A percentile compares a stretch with the other conserved stretches of the same genome.
These are phyloP conservation scores for Malus sylvestris DNA, from an alignment of 306 rosid species.

Conservation along the genomic window DNA sequence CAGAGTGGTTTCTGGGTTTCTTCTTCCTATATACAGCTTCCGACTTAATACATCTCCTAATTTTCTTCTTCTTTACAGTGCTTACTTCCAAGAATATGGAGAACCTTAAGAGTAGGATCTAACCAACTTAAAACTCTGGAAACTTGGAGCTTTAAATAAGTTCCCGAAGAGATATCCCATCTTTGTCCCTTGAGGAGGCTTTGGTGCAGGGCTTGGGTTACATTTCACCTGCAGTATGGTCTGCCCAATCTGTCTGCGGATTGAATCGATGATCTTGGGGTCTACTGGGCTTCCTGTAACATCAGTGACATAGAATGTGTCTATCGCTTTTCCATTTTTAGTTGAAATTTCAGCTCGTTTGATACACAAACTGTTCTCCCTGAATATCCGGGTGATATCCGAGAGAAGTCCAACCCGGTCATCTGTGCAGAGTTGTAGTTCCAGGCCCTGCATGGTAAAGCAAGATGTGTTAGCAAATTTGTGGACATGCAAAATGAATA, in stretches of 20 bases:
- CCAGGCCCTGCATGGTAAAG: constrained; percentile 65
- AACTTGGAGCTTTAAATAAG: constrained; percentile 64
- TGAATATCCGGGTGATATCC: constrained; percentile 81
- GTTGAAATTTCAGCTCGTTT: constrained; percentile 94
- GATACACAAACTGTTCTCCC: constrained; percentile 81
- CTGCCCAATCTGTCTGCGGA: constrained; percentile 70
- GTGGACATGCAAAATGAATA: neutral
- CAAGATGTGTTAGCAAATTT: constrained; percentile 15
- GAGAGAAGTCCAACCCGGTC: constrained; percentile 87
- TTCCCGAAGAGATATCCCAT: constrained; percentile 63
- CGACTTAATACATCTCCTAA: neutral
- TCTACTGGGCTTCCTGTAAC: constrained; percentile 77
- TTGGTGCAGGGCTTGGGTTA: constrained; percentile 36
- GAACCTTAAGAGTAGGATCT: constrained; percentile 62
- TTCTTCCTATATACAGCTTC: too few species aligned
- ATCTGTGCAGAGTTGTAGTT: constrained; percentile 68
- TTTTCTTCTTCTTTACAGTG: constrained; percentile 5
- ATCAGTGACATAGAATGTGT: constrained; percentile 79
- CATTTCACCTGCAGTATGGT: constrained; percentile 57
- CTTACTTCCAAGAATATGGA: constrained; percentile 21
- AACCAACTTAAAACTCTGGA: constrained; percentile 61
- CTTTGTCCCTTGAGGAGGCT: constrained; percentile 41
- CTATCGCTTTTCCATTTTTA: constrained; percentile 54
- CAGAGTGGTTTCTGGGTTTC: constrained; percentile 22
- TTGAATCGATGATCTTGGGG: constrained; percentile 62